A percentile compares a stretch with the other conserved stretches of the same genome.
These are phyloP conservation scores for Rubus parviflorus DNA, from an alignment of 306 rosid species.

Conservation along the genomic window DNA sequence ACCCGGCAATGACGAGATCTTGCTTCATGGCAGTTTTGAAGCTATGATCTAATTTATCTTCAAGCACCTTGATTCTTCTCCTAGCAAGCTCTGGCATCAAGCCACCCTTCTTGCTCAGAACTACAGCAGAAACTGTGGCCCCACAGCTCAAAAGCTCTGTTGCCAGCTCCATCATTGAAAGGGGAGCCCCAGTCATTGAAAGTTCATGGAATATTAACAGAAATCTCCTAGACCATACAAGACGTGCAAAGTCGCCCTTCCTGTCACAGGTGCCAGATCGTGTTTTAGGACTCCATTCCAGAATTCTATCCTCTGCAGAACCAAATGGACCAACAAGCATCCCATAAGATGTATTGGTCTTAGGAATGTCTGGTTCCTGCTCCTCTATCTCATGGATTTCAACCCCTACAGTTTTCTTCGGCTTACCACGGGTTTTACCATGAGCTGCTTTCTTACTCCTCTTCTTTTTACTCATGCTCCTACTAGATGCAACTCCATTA, in stretches of 20 bases:
- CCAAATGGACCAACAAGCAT: slow-evolving; percentile 91
- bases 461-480: slow-evolving; percentile 45
- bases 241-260: slow-evolving; percentile 65
- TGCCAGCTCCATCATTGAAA: slow-evolving; percentile 91
- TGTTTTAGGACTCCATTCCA: slow-evolving; percentile 66
- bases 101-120: slow-evolving; percentile 90
- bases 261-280: slow-evolving; percentile 67
- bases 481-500: slow-evolving; percentile 40
- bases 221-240: slow-evolving; percentile 79
- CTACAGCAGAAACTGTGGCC: slow-evolving; percentile 78
- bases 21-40: slow-evolving; percentile 70
- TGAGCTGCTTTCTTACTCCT: slow-evolving; percentile 42
- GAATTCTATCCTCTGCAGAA: slow-evolving; percentile 59
- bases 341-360: slow-evolving; percentile 70
- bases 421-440: slow-evolving; percentile 53
- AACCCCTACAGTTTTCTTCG: slow-evolving; percentile 34
- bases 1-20: slow-evolving; percentile 86
- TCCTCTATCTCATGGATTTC: slow-evolving; percentile 50
- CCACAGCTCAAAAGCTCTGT: slow-evolving; percentile 91
- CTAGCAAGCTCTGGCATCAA: slow-evolving; percentile 83
- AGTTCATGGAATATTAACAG: slow-evolving; percentile 82
- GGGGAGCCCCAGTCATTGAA: slow-evolving; percentile 97
- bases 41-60: slow-evolving; percentile 71
- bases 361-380: slow-evolving; percentile 56
- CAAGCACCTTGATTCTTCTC: slow-evolving; percentile 76